A percentile compares a stretch with the other conserved stretches of the same genome.
Evolutionary conservation across 2,329 filamentous ascomycete species (phyloP).

Genomic region (Curvularia verruculosa): DNA sequence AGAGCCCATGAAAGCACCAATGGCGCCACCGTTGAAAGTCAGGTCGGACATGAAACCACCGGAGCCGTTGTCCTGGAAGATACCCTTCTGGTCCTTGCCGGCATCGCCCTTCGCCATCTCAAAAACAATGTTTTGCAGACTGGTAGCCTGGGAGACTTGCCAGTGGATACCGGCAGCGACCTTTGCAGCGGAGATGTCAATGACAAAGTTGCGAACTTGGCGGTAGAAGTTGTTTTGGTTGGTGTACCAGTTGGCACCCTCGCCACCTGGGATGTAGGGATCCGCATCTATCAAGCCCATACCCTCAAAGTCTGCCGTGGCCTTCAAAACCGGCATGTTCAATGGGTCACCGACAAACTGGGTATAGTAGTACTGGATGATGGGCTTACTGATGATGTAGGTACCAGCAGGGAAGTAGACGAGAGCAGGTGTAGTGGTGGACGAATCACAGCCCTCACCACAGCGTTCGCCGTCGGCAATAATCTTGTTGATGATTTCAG

Average conservation of each 20-base stretch:
- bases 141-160: conserved; percentile 70
- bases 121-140: conserved; percentile 67
- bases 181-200: conserved; percentile 54
- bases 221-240: conserved; percentile 64
- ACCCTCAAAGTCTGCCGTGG: conserved; percentile 67
- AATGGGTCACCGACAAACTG: conserved; percentile 85
- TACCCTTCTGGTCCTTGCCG: conserved; percentile 60
- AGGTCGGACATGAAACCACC: conserved; percentile 67
- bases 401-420: conserved; percentile 92
- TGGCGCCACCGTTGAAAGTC: conserved; percentile 64
- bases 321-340: conserved; percentile 74
- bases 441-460: conserved; percentile 79
- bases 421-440: conserved; percentile 80
- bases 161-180: conserved; percentile 65
- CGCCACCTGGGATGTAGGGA: conserved; percentile 74
- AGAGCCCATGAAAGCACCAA: conserved; percentile 66
- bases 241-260: conserved; percentile 57
- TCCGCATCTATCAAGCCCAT: conserved; percentile 91
- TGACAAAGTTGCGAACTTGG: conserved; percentile 60
- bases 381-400: conserved; percentile 78
- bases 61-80: conserved; percentile 66
- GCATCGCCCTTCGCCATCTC: conserved; percentile 57
- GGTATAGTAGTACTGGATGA: conserved; percentile 90
- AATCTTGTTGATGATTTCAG: conserved; percentile 83
- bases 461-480: conserved; percentile 81